phyloP scores from a whole-genome alignment of 2,329 filamentous ascomycete species.

The Ceratocystis cubensis region DNA sequence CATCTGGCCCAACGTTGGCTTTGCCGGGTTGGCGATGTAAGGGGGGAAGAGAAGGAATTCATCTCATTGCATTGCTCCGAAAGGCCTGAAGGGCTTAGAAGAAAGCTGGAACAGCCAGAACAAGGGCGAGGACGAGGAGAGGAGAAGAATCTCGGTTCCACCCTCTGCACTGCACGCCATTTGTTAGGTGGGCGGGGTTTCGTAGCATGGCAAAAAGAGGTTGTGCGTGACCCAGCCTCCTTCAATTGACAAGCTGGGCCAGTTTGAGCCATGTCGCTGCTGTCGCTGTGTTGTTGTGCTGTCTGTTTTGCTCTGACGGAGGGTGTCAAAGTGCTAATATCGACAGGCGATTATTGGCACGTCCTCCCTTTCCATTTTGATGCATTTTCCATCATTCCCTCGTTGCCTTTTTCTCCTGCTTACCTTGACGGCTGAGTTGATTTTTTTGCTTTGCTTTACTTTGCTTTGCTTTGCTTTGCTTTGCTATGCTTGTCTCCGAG shows the following conservation, averaged over 20 bases:
- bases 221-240: not conserved
- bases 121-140: not conserved
- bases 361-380: not conserved
- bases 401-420: not conserved
- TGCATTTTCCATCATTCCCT: not conserved
- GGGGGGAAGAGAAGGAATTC: not conserved
- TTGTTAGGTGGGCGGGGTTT: not conserved
- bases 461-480: too few relatives aligned
- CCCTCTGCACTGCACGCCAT: not conserved
- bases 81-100: not conserved
- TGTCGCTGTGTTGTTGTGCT: not conserved
- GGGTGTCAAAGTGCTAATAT: not conserved
- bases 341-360: too few relatives aligned
- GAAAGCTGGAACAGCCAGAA: not conserved
- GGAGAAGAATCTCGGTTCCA: not conserved
- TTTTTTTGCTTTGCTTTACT: too few relatives aligned
- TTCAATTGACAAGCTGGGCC: not conserved
- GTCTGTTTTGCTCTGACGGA: too few relatives aligned
- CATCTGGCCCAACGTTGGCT: not conserved
- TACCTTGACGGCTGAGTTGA: too few relatives aligned
- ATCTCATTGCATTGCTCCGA: not conserved
- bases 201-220: not conserved
- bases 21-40: slow-evolving; percentile 6
- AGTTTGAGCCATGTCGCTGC: not conserved
- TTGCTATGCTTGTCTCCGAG: not conserved